Evolutionary conservation across 2,329 filamentous ascomycete species (phyloP), one percentile per base, ranked within the genome.

Genomic region (Pleurostoma richardsiae): DNA sequence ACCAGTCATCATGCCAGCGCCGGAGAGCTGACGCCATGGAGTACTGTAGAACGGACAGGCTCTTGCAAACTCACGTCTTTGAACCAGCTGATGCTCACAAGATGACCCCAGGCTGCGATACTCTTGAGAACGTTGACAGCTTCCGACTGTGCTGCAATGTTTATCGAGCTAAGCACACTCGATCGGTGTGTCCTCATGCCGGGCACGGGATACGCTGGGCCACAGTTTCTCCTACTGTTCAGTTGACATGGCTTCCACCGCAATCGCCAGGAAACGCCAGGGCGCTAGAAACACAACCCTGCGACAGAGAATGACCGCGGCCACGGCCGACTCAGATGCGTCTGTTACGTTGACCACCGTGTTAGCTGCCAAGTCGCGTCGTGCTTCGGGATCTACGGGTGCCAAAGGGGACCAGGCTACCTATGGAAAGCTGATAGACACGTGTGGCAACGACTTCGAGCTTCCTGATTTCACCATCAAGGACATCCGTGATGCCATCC

Each of bases 391-490:
- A 47, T 91, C 88, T 8, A 78, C 82, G 47, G 74, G 80, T 40
- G 80, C 72, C 49, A 55, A 57, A 36, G 46, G 48, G 56, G 45
- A 59, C 56, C 65, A 69, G 53, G 45, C 60, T 45, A 53, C 56
- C 56, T 83, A 79, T 57, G 82, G 80, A 59, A 82, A 84, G 66
- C 80, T 99, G 56, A 61, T 94, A 54, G 91, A 99, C 72, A 92
- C 90, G 10, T 94, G 95, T 66, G 94, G 94, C 70, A 96, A 97
- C 70, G 80, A 90, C 61, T 99, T 99, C 75, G 77, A 89, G 68
- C 79, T 95, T 48, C 94, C 94, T 56, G 86, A 97, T 71, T 99
- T 87, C 76, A 95, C 90, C 64, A 95, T 99, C 79, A 96, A 96
- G 78, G 82, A 99, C 65, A 64, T 75, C 52, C 62, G 69, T 44